phyloP scores from a whole-genome alignment of 1,139 yeast species.

The Yamadazyma jaroonii region DNA sequence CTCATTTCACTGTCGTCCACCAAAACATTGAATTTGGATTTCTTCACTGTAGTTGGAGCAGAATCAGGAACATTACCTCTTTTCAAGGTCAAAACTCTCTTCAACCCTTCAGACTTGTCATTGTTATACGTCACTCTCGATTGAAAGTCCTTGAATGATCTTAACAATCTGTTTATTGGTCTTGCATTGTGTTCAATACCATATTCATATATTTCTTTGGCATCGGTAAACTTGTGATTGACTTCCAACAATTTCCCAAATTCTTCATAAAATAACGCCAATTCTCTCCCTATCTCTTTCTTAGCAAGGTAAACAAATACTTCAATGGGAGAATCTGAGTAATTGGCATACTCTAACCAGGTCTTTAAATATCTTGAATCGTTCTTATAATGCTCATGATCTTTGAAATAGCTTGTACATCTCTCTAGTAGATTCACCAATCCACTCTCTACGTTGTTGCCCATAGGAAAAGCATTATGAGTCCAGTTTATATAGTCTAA shows the following conservation, averaged over 20 bases:
- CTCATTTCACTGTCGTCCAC: constrained; percentile 23
- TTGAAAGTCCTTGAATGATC: constrained; percentile 48
- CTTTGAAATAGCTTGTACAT: constrained; percentile 70
- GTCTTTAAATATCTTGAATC: constrained; percentile 77
- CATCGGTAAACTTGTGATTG: constrained; percentile 52
- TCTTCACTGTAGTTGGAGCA: constrained; percentile 13
- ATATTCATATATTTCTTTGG: constrained; percentile 56
- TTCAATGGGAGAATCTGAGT: constrained; percentile 70
- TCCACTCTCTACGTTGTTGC: constrained; percentile 65
- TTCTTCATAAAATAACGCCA: constrained; percentile 77
- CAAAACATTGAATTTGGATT: constrained; percentile 29
- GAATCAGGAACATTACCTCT: constrained; percentile 19
- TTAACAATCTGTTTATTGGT: constrained; percentile 55
- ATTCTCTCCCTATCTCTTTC: constrained; percentile 65
- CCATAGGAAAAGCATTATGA: constrained; percentile 63
- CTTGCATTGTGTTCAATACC: constrained; percentile 66
- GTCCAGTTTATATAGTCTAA: constrained; percentile 75
- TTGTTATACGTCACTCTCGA: constrained; percentile 20
- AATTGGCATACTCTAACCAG: constrained; percentile 76
- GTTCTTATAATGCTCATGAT: constrained; percentile 64
- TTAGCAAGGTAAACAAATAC: constrained; percentile 71
- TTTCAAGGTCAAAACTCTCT: constrained; percentile 22
- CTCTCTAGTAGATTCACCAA: constrained; percentile 64
- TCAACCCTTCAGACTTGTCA: constrained; percentile 14
- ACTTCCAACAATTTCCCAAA: constrained; percentile 68